phyloP scores from a whole-genome alignment of 352 stramenopile species.

The Pythium angustatum region DNA sequence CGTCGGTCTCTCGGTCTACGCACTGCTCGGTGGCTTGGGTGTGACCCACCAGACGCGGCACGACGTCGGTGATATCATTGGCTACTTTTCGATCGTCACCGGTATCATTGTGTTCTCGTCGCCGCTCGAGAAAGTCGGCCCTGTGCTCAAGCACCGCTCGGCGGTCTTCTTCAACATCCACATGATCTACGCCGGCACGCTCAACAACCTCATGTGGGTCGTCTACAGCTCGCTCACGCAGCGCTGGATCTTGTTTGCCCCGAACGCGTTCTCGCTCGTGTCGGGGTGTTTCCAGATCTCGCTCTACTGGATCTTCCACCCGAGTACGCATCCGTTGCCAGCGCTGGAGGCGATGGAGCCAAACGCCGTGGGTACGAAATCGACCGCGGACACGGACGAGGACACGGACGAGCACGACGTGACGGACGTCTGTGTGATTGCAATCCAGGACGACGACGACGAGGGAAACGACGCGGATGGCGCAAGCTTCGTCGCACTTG shows the following conservation, averaged over 20 bases:
- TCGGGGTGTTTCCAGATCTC: slow-evolving; percentile 40
- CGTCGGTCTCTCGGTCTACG: slow-evolving; percentile 41
- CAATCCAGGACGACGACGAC: neutral
- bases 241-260: slow-evolving; percentile 54
- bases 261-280: slow-evolving; percentile 44
- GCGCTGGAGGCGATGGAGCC: neutral
- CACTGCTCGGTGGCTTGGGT: slow-evolving; percentile 36
- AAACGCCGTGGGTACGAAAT: neutral
- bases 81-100: slow-evolving; percentile 44
- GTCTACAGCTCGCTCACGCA: slow-evolving; percentile 42
- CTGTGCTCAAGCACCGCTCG: slow-evolving; percentile 50
- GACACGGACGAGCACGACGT: neutral
- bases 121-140: slow-evolving; percentile 52
- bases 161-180: slow-evolving; percentile 55
- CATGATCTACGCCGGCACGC: slow-evolving; percentile 44
- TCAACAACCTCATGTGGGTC: slow-evolving; percentile 42
- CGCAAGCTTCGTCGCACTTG: slow-evolving; percentile 1
- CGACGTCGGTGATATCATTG: slow-evolving; percentile 36
- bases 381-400: neutral
- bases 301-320: slow-evolving; percentile 52
- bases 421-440: neutral
- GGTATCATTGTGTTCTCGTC: slow-evolving; percentile 55
- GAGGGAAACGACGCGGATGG: neutral
- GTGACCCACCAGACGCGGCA: slow-evolving; percentile 36
- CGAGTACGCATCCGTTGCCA: slow-evolving; percentile 36